A percentile compares a stretch with the other conserved stretches of the same genome.
These are phyloP conservation scores for Globisporangium sylvaticum DNA, from an alignment of 352 stramenopile genomes.

Conservation along the genomic window DNA sequence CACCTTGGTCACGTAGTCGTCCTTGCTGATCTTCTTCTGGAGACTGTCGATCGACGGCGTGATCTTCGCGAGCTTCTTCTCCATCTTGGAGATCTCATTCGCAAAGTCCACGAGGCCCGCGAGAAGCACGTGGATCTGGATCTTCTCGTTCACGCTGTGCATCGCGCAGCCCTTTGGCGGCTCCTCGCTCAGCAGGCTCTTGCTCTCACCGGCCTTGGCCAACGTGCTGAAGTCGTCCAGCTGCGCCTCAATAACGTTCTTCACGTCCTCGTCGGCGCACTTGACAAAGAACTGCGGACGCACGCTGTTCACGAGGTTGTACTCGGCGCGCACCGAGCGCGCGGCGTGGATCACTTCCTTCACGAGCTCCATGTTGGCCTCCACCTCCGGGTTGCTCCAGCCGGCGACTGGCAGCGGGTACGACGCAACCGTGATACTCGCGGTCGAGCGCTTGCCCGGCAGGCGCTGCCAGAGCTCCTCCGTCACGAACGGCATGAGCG, in stretches of 20 bases:
- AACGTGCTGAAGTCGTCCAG: constrained; percentile 95
- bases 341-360: constrained; percentile 95
- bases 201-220: constrained; percentile 88
- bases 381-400: constrained; percentile 88
- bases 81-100: constrained; percentile 88
- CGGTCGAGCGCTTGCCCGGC: constrained; percentile 56
- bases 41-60: constrained; percentile 65
- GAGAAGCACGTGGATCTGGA: constrained; percentile 88
- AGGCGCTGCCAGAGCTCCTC: constrained; percentile 91
- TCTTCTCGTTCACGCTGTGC: constrained; percentile 92
- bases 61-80: constrained; percentile 88
- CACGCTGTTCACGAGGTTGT: constrained; percentile 77
- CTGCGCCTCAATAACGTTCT: constrained; percentile 75
- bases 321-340: constrained; percentile 91
- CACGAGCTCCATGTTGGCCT: constrained; percentile 91
- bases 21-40: constrained; percentile 75
- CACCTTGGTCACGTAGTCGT: constrained; percentile 80
- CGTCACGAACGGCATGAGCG: constrained; percentile 98
- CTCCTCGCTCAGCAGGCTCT: constrained; percentile 85
- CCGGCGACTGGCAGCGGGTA: constrained; percentile 69
- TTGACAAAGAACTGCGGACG: constrained; percentile 89
- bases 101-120: constrained; percentile 82
- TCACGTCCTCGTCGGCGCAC: constrained; percentile 68
- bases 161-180: constrained; percentile 88
- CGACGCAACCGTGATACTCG: constrained; percentile 75